Base-by-base conservation (phyloP, 164 flowering plant species). In the Warburgia ugandensis region DNA sequence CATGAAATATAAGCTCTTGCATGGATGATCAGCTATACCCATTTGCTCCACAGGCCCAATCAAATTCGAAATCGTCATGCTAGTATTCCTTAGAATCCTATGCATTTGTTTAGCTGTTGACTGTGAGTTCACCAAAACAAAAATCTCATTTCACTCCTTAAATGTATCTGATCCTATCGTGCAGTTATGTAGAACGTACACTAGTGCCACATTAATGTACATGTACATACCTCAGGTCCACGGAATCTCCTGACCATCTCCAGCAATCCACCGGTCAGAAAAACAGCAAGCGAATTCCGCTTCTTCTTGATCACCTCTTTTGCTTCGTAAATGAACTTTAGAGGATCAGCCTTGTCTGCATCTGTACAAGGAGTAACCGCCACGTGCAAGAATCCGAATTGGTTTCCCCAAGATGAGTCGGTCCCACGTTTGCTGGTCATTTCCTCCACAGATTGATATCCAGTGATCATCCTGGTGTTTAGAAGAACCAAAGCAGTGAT, bases 401-500 rank as follows among this genome's bases (percentile, higher is more conserved):
- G 72, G 54, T 77, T 73, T 0, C 81, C 81, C 81, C 76, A 73
- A 7, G 63, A 53, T 13, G 60, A 29, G 10, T 59, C 57, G 5
- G 63, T 29, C 1, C 58, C 50, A 1, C 72, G 56, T 26, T 67
- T 44, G n/a, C n/a, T n/a, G 0, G 42, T 23, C 84, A 84, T 84
- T 40, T 80, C 82, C 40, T 63, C 6, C 3, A 75, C 29, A 2
- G 80, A 45, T 36, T 65, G 63, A 55, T 77, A 78, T 0, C 58
- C 62, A 14, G 21, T 46, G 50, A 73, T 33, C 7, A 16, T 48
- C 45, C 92, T 75, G 0, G 83, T 78, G 61, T 74, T 84, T 16
- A 84, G 69, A 53, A 84, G 22, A 50, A 80, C 83, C 45, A 78
- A 6, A 20, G 86, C 76, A 0, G 83, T 80, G 0, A 72, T 52